Base-by-base conservation (phyloP, 2,329 filamentous ascomycete species). In the Xylaria hypoxylon region DNA sequence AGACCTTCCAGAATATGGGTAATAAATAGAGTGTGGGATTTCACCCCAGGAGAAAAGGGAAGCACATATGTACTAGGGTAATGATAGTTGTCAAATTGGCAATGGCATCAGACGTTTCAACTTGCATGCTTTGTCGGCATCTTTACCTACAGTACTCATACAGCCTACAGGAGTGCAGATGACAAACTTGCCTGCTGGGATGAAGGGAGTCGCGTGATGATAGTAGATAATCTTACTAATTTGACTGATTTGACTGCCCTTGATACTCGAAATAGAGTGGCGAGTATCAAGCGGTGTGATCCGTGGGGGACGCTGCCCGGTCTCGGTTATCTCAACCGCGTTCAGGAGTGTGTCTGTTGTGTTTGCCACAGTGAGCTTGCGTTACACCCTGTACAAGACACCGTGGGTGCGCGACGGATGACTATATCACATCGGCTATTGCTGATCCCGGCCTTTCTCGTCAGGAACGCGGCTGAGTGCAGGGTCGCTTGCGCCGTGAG, bases 241-340 rank as follows among this genome's bases (percentile, higher is more conserved):
- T 19, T 44, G 22, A 19, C 42, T 35, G 51, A 31, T 22, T 65
- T n/a, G 24, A 48, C 15, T 53, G 50, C 38, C 52, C 26, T 26
- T 40, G n/a, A 47, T 33, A 13, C 65, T 52, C 33, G 59, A 66
- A 68, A 62, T 66, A 66, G 63, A 66, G 65, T 68, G 66, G 66
- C 63, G 35, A 65, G 19, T 38, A 55, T 56, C 17, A 61, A 60
- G 66, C 63, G 66, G 66, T 68, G 66, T 68, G 63, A 58, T 57
- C 56, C 44, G 55, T 64, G 57, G 45, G 65, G 60, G 56, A 33
- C 44, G 55, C 44, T 52, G 56, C 57, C 51, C 50, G 40, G 53
- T 67, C 52, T 67, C 65, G 65, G 65, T 58, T 64, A 64, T 67
- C 61, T 67, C 65, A 64, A 45, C 61, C 65, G 65, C 51, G 57